Base-by-base conservation (phyloP, 257 asterid genomes). In the Ilex aquifolium region DNA sequence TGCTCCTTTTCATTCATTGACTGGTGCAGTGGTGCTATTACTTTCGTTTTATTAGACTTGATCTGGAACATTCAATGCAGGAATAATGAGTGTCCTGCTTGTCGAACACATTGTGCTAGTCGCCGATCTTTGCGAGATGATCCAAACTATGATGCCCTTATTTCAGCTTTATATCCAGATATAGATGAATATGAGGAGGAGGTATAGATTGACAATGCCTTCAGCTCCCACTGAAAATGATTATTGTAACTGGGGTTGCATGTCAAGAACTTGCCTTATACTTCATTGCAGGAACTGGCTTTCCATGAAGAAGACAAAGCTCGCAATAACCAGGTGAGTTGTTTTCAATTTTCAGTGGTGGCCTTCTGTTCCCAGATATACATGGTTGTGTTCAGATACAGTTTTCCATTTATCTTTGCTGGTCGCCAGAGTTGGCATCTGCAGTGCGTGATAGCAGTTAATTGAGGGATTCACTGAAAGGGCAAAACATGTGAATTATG, bases 61-160 rank as follows among this genome's bases (percentile, higher is more conserved):
- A 29, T 62, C 55, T 32, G 32, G 63, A 57, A 52, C 69, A 55
- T 59, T 71, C 61, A 67, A 72, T 76, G 71, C 83, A 90, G 97
- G 82, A 93, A 90, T 74, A 93, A 90, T 63, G 99, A 93, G 78
- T 93, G 99, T 74, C 99, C 99, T 55, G 95, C 99, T 79, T 92
- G 99, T 80, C 97, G 99, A 67, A 89, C 99, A 31, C 99, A 89
- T 76, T 92, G 99, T 78, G 99, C 99, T 61, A 92, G 99, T 84
- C 96, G 99, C 65, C 94, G 97, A 69, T 92, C 99, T 74, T 71
- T 89, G 79, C 85, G 99, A 74, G 97, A 92, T 77, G 99, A 92
- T 79, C 99, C 99, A 36, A 92, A 89, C 76, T 92, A 87, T 83
- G 97, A 92, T 81, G 85, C 95, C 48, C 80, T 92, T 12, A 89